Base-by-base conservation (phyloP, 108 stramenopile species). In the Chaetoceros tenuissimus region DNA sequence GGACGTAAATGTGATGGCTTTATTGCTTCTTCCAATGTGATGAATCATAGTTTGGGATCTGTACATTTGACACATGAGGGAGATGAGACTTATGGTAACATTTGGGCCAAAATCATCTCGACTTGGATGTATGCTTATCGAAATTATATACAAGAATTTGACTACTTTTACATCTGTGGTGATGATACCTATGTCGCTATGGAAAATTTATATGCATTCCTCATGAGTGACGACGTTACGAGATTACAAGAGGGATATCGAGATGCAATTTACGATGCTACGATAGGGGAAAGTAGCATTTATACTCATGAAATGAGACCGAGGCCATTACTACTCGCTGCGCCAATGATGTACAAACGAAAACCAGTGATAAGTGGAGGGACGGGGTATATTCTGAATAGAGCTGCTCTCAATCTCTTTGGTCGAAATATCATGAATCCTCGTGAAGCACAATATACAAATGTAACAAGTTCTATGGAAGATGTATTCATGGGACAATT, bases 1-100 rank as follows among this genome's bases (percentile, higher is more conserved):
- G 81, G 73, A 10, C 66, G 69, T 34, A 65, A 71, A 57, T 96
- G 95, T 65, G 92, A 96, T 74, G 95, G 95, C 17, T 96, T 92
- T 66, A 71, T 94, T 34, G 92, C 89, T 2, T 84, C 87, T 47
- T 83, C 81, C 22, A 89, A 80, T 81, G 51, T 54, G 24, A 28
- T 20, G n/a, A 68, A 73, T 61, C 67, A 67, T 23, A 61, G 75
- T 23, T 48, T 83, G 16, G 74, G 74, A 20, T 63, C 78, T 19
- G 64, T 87, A 28, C 66, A 64, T 22, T 24, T 89, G 23, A 60
- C 72, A 2, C 83, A 85, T 51, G 70, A 75, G 13, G 87, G 87
- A 23, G 51, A 58, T 24, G 87, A 89, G 64, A 25, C 57, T 29
- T 89, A 89, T 50, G 60, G 47, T 3, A 89, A 89, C 64, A 87